Evolutionary conservation across 768 basidiomycete genomes (phyloP).

Genomic region (Suillus luteus): DNA sequence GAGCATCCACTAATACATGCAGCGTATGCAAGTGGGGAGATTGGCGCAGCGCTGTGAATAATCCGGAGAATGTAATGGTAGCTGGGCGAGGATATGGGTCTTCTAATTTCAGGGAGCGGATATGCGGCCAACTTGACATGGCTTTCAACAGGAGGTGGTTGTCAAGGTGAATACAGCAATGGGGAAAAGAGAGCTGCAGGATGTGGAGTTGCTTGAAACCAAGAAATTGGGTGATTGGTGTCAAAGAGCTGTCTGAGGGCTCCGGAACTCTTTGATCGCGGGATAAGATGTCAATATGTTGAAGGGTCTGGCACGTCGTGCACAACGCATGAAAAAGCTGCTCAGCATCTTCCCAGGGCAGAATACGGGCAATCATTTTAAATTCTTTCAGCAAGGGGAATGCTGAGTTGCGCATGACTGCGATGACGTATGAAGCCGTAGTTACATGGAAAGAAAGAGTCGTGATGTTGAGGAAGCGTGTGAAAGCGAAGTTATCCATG

Average conservation of each 20-base stretch:
- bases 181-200: background rate
- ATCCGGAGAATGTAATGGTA: constrained; percentile 1
- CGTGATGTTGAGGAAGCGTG: constrained; percentile 2
- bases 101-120: constrained; percentile 2
- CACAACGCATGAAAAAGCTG: background rate
- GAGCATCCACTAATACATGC: background rate
- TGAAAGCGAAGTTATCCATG: background rate
- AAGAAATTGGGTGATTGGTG: background rate
- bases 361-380: background rate
- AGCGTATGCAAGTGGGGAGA: background rate
- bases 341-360: constrained; percentile 1
- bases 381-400: constrained; percentile 2
- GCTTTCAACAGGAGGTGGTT: background rate
- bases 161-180: background rate
- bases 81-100: background rate
- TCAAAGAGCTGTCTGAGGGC: background rate
- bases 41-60: background rate
- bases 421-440: background rate
- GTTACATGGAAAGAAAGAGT: constrained; percentile 4
- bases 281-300: constrained; percentile 2
- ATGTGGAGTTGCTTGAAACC: background rate
- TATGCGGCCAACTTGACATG: background rate
- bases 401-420: background rate
- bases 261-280: constrained; percentile 1
- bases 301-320: background rate